A percentile compares a stretch with the other conserved stretches of the same genome.
Conservation (phyloP, 306 rosid species). For the Lathyrus tuberosus region DNA sequence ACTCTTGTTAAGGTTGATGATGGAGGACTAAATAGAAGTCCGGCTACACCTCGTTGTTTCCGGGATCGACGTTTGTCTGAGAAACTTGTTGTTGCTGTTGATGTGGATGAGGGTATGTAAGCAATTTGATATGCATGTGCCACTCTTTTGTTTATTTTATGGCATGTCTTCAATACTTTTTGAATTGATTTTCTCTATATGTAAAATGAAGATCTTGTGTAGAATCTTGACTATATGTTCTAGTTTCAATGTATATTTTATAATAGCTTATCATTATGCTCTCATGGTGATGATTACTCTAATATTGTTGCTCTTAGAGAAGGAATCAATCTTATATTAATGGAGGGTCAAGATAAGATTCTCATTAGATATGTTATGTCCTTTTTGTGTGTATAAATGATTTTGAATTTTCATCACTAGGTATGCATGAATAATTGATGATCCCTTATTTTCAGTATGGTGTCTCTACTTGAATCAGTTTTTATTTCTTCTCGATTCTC, state of each 20-base stretch:
- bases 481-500: conserved; percentile 19
- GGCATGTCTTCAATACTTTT: not conserved
- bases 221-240: conserved; percentile 30
- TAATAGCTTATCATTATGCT: conserved; percentile 5
- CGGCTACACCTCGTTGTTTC: conserved; percentile 43
- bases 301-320: not conserved
- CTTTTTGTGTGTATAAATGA: not conserved
- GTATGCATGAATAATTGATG: conserved; percentile 15
- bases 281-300: not conserved
- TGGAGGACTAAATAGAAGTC: conserved; percentile 41
- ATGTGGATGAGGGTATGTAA: conserved; percentile 86
- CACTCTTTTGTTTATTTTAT: not conserved
- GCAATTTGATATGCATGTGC: not conserved
- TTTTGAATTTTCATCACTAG: not conserved
- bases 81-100: conserved; percentile 80
- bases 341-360: conserved; percentile 9
- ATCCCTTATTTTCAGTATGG: conserved; percentile 1
- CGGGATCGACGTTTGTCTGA: conserved; percentile 46
- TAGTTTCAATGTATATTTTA: conserved; percentile 22
- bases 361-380: not conserved
- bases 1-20: conserved; percentile 11
- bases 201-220: not conserved
- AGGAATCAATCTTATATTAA: conserved; percentile 3
- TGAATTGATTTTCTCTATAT: conserved; percentile 5
- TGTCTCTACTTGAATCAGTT: not conserved